These are phyloP conservation scores for Cryptococcus sp. DNA, from an alignment of 1,284 basidiomycete genomes.

Conservation along the genomic window DNA sequence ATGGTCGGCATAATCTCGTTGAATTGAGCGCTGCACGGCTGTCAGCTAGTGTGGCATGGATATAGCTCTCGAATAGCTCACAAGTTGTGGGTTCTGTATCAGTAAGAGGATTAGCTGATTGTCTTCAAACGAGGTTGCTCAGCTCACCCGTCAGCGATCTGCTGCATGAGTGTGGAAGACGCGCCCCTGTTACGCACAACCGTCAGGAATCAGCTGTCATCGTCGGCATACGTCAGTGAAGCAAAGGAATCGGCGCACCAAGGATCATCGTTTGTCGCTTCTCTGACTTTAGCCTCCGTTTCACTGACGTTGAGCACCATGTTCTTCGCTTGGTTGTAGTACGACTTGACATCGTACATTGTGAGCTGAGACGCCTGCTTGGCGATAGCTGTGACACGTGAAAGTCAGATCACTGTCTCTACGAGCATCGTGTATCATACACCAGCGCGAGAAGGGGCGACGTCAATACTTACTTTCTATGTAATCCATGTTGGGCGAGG, in stretches of 20 bases:
- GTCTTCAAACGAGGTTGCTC: slow-evolving; percentile 16
- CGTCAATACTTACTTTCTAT: slow-evolving; percentile 32
- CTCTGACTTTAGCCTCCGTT: slow-evolving; percentile 95
- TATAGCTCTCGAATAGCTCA: slow-evolving; percentile 4
- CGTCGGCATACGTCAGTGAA: neutral
- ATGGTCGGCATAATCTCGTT: slow-evolving; percentile 99
- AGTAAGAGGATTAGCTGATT: neutral
- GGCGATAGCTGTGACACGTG: slow-evolving; percentile 40
- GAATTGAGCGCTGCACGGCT: slow-evolving; percentile 79
- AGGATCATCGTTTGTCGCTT: slow-evolving; percentile 97
- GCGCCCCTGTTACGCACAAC: slow-evolving; percentile 70
- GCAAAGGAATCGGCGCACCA: slow-evolving; percentile 64
- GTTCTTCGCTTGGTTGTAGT: slow-evolving; percentile 79
- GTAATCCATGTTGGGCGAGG: slow-evolving; percentile 30
- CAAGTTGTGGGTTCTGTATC: slow-evolving; percentile 43
- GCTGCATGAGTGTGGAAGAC: slow-evolving; percentile 96
- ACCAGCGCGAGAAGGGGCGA: neutral
- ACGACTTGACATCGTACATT: slow-evolving; percentile 88
- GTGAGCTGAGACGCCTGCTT: slow-evolving; percentile 53
- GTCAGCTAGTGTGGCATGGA: neutral
- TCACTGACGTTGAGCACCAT: slow-evolving; percentile 89
- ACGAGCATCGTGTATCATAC: neutral
- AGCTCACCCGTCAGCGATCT: slow-evolving; percentile 89
- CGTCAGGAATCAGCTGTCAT: slow-evolving; percentile 5
- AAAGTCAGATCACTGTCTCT: neutral